Evolutionary conservation across 345 rosid species (phyloP).

Genomic region (Populus deltoides): DNA sequence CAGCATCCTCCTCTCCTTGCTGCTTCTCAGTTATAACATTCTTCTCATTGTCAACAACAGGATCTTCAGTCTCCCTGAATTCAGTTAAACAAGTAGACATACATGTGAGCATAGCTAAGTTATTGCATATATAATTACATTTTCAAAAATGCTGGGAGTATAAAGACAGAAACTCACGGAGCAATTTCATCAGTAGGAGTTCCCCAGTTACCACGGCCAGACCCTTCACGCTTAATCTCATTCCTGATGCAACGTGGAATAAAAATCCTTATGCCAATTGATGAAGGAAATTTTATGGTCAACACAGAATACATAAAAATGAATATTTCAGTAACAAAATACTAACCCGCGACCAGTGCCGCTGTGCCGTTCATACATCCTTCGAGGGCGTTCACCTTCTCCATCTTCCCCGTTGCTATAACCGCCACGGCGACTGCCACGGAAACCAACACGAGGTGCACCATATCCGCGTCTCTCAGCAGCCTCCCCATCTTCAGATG

Average conservation of each 20-base stretch:
- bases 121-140: background rate
- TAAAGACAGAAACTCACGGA: conserved; percentile 44
- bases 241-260: conserved; percentile 38
- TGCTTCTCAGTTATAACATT: conserved; percentile 53
- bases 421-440: conserved; percentile 77
- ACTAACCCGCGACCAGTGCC: conserved; percentile 96
- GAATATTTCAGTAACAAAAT: background rate
- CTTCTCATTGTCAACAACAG: conserved; percentile 50
- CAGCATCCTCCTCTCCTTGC: conserved; percentile 54
- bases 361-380: conserved; percentile 76
- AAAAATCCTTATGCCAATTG: background rate
- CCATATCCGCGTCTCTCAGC: conserved; percentile 59
- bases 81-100: conserved; percentile 9
- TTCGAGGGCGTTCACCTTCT: conserved; percentile 70
- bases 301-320: background rate
- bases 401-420: conserved; percentile 57
- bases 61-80: conserved; percentile 67
- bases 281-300: background rate
- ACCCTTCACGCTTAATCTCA: conserved; percentile 79
- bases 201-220: conserved; percentile 99
- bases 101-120: background rate
- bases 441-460: conserved; percentile 60
- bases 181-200: conserved; percentile 67
- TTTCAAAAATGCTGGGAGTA: background rate
- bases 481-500: conserved; percentile 67